phyloP scores from a whole-genome alignment of 495 filamentous ascomycete genomes.

The Rhizodiscina lignyota region DNA sequence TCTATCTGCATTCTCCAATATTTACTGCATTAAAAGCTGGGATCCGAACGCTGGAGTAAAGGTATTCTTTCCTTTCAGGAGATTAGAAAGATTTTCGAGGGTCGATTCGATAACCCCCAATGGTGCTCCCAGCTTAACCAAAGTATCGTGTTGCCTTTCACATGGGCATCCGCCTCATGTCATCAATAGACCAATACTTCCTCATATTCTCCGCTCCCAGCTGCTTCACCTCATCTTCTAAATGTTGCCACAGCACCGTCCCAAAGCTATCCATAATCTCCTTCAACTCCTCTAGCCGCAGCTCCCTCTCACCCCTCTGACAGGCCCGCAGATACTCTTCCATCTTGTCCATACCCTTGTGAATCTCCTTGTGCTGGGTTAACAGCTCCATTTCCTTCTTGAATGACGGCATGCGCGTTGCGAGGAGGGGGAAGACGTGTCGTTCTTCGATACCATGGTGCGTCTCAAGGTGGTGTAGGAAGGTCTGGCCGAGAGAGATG shows the following conservation, averaged over 20 bases:
- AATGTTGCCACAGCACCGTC: constrained; percentile 24
- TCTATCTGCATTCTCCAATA: too few species aligned
- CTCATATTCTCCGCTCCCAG: constrained; percentile 65
- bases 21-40: too few species aligned
- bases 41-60: too few species aligned
- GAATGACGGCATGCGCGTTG: constrained; percentile 69
- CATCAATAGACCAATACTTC: constrained; percentile 60
- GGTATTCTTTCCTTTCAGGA: too few species aligned
- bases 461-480: constrained; percentile 48
- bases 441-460: constrained; percentile 80
- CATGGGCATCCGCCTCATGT: constrained; percentile 50
- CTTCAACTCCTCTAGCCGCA: constrained; percentile 52
- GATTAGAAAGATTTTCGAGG: too few species aligned
- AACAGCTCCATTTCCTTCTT: constrained; percentile 45
- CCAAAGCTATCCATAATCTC: constrained; percentile 48
- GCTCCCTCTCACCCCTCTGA: constrained; percentile 43
- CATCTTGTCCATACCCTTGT: constrained; percentile 60
- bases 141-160: too few species aligned
- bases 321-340: constrained; percentile 51
- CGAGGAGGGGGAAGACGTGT: constrained; percentile 66
- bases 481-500: constrained; percentile 43
- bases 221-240: constrained; percentile 25
- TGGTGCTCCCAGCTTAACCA: too few species aligned
- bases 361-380: constrained; percentile 68
- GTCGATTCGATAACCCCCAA: too few species aligned